Evolutionary conservation across 2,329 filamentous ascomycete genomes (phyloP).

Genomic region (Colletotrichum plurivorum): DNA sequence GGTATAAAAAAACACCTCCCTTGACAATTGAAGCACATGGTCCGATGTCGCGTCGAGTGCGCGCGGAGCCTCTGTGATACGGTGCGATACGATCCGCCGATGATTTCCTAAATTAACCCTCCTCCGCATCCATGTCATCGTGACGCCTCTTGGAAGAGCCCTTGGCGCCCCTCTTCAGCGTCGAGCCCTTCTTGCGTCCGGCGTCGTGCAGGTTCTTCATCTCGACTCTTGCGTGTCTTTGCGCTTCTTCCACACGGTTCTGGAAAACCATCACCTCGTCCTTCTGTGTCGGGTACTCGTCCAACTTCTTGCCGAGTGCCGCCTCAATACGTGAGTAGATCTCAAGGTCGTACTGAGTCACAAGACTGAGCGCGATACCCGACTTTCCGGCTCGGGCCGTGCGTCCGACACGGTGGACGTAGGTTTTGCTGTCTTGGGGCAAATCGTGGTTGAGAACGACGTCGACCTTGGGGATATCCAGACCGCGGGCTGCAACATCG

Average conservation of each 20-base stretch:
- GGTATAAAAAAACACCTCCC: too few species aligned
- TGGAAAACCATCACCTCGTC: slow-evolving; percentile 90
- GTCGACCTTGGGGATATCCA: slow-evolving; percentile 94
- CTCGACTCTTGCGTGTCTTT: slow-evolving; percentile 82
- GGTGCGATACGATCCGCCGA: too few species aligned
- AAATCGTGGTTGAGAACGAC: slow-evolving; percentile 89
- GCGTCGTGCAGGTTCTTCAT: slow-evolving; percentile 86
- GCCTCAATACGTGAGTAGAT: slow-evolving; percentile 86
- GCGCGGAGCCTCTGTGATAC: too few species aligned
- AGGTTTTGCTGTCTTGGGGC: slow-evolving; percentile 88
- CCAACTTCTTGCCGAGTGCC: slow-evolving; percentile 82
- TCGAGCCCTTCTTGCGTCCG: slow-evolving; percentile 68
- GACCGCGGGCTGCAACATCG: slow-evolving; percentile 91
- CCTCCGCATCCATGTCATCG: slow-evolving; percentile 82
- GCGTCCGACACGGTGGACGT: slow-evolving; percentile 90
- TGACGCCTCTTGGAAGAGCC: slow-evolving; percentile 55
- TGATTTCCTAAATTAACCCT: slow-evolving; percentile 64
- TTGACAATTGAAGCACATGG: too few species aligned
- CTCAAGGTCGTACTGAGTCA: slow-evolving; percentile 91
- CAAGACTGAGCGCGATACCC: slow-evolving; percentile 83
- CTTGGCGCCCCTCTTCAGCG: slow-evolving; percentile 58
- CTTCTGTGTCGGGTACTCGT: slow-evolving; percentile 78
- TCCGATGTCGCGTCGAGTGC: too few species aligned
- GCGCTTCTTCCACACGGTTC: slow-evolving; percentile 84
- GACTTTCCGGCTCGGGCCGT: slow-evolving; percentile 90